phyloP scores from a whole-genome alignment of 2,329 filamentous ascomycete species.

The Monosporascus sp. region DNA sequence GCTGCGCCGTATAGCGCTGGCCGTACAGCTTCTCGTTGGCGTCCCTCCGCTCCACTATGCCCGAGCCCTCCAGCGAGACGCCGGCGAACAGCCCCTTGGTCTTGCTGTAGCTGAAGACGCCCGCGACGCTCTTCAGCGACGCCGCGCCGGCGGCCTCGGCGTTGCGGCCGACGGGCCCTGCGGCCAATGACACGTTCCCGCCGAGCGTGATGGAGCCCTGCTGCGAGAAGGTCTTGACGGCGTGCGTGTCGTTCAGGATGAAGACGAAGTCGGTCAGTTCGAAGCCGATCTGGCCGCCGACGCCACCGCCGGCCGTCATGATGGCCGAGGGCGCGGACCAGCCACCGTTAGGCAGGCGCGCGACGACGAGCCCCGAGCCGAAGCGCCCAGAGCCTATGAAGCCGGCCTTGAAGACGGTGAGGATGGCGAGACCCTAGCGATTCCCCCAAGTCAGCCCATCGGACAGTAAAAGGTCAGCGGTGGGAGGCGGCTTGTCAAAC shows the following conservation, averaged over 20 bases:
- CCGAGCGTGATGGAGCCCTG: slow-evolving; percentile 86
- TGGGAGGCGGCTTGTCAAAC: slow-evolving; percentile 4
- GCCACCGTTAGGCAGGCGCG: slow-evolving; percentile 66
- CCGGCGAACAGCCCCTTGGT: slow-evolving; percentile 96
- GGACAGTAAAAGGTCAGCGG: slow-evolving; percentile 1
- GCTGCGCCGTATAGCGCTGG: slow-evolving; percentile 69
- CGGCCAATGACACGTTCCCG: slow-evolving; percentile 93
- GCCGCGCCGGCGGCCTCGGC: slow-evolving; percentile 94
- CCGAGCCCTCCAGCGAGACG: slow-evolving; percentile 88
- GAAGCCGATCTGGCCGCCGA: slow-evolving; percentile 82
- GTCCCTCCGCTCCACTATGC: slow-evolving; percentile 89
- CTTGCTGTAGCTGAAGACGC: slow-evolving; percentile 95
- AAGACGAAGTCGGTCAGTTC: slow-evolving; percentile 95
- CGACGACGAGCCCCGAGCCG: slow-evolving; percentile 76
- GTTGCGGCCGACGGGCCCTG: slow-evolving; percentile 88
- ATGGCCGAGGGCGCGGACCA: slow-evolving; percentile 83
- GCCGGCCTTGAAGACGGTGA: slow-evolving; percentile 82
- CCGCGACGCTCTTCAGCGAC: slow-evolving; percentile 80
- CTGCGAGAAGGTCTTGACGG: slow-evolving; percentile 92
- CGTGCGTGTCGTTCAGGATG: slow-evolving; percentile 86
- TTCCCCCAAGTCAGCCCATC: slow-evolving; percentile 3
- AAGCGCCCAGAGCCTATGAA: slow-evolving; percentile 80
- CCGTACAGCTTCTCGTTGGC: slow-evolving; percentile 97
- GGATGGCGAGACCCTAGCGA: slow-evolving; percentile 68
- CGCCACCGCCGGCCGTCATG: slow-evolving; percentile 72